Conservation (phyloP, 805 yeast genomes). For the Peterozyma toletana region DNA sequence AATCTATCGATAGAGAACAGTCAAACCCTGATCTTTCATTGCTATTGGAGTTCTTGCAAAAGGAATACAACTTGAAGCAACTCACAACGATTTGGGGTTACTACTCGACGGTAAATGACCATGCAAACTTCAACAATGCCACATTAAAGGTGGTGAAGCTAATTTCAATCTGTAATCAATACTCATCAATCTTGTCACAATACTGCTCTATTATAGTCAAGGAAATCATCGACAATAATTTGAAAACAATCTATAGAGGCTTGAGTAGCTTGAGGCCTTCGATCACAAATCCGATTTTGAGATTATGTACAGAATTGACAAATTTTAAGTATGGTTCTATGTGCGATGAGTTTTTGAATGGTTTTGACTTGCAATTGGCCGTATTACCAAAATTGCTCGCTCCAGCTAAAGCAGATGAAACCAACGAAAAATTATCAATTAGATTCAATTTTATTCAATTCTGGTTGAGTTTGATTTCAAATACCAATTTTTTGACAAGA, state of each 20-base stretch:
- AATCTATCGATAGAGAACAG: neutral
- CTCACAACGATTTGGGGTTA: slow-evolving; percentile 34
- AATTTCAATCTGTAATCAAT: slow-evolving; percentile 17
- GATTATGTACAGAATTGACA: slow-evolving; percentile 46
- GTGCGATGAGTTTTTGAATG: slow-evolving; percentile 50
- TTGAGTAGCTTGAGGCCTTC: slow-evolving; percentile 51
- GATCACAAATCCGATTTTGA: slow-evolving; percentile 54
- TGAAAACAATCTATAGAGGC: slow-evolving; percentile 62
- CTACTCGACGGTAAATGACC: slow-evolving; percentile 42
- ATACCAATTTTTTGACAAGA: slow-evolving; percentile 48
- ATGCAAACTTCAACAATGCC: slow-evolving; percentile 36
- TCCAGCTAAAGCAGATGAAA: slow-evolving; percentile 40
- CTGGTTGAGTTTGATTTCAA: slow-evolving; percentile 45
- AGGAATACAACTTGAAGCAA: slow-evolving; percentile 20
- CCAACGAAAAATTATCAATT: slow-evolving; percentile 33
- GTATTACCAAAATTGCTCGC: slow-evolving; percentile 54
- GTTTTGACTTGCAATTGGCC: slow-evolving; percentile 62
- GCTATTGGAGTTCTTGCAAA: slow-evolving; percentile 22
- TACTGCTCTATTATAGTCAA: slow-evolving; percentile 34
- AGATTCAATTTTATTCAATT: slow-evolving; percentile 56
- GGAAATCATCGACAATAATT: slow-evolving; percentile 46
- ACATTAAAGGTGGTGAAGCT: slow-evolving; percentile 34
- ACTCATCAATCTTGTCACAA: slow-evolving; percentile 12
- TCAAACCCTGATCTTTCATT: slow-evolving; percentile 6
- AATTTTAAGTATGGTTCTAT: slow-evolving; percentile 39